Evolutionary conservation across 768 basidiomycete genomes (phyloP), one percentile per base, ranked within the genome.

Genomic region (Suillus plorans): DNA sequence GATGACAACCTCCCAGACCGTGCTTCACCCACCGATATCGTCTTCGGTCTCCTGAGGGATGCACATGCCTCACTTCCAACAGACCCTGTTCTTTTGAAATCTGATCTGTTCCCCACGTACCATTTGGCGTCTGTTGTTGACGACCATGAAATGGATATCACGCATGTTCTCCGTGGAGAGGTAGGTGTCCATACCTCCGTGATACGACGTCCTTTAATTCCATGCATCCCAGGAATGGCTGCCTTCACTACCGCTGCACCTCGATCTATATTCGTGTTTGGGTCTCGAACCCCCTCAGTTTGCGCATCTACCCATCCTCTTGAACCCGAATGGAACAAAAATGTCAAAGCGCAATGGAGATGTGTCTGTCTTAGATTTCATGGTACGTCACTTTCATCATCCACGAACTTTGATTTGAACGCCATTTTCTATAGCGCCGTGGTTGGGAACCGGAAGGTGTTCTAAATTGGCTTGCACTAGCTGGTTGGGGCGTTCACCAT

Each of bases 71-170:
- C 91, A 1, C 76, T 92, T 5, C 87, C 89, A 2, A 96, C 94
- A 3, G 97, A 99, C 73, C 94, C 95, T 28, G 86, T 99, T 53
- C 80, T 99, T 4, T 81, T 99, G 66, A 99, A 99, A 76, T 89
- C 92, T 1, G 97, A 99, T 74, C 80, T 86, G 1, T 97, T 91
- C 74, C 97, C 97, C 6, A 99, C 97, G 0, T 99, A 99, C 73
- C 97, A 99, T 68, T 84, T 99, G 5, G 97, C 97, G 0, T 95
- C 89, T 25, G 94, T 99, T 0, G 94, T 97, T 0, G 97, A 99
- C 69, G 97, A 99, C 77, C 88, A 95, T 70, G 87, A 89, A 70
- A 99, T 99, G 97, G 89, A 89, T 0, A 94, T 99, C 28, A 94
- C 95, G 0, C 97, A 99, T 77, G 96, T 99, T 5, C 78, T 99